Percentiles rank a stretch among this genome's conserved stretches.
Evolutionary conservation across 2,329 filamentous ascomycete genomes (phyloP).

Genomic region (Paraphoma chrysanthemicola): DNA sequence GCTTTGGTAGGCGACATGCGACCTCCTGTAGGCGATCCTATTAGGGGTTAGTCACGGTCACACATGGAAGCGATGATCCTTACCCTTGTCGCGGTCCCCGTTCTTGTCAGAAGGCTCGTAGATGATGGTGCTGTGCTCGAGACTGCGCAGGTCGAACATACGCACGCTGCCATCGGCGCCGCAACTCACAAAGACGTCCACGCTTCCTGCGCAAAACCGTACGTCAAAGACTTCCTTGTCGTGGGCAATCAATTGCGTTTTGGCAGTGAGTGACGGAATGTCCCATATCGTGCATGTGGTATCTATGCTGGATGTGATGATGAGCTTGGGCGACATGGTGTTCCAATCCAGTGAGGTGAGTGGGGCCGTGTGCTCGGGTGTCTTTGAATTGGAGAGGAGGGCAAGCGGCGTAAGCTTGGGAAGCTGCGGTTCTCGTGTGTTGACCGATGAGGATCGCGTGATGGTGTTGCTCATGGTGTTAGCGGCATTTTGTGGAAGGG

Average conservation of each 20-base stretch:
- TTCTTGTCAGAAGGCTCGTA: slow-evolving; percentile 95
- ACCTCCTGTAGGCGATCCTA: slow-evolving; percentile 55
- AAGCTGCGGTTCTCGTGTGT: slow-evolving; percentile 66
- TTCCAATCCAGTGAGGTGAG: slow-evolving; percentile 99
- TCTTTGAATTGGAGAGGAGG: slow-evolving; percentile 95
- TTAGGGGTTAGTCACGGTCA: slow-evolving; percentile 5
- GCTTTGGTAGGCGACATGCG: slow-evolving; percentile 75
- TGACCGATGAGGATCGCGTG: slow-evolving; percentile 67
- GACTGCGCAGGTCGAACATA: slow-evolving; percentile 96
- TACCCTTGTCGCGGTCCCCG: slow-evolving; percentile 53
- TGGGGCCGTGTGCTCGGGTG: slow-evolving; percentile 95
- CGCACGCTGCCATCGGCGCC: slow-evolving; percentile 96
- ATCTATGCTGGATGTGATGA: slow-evolving; percentile 98
- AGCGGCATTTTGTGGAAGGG: slow-evolving; percentile 67
- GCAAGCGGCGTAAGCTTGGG: slow-evolving; percentile 91
- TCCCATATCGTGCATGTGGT: slow-evolving; percentile 99
- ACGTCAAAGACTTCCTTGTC: slow-evolving; percentile 99
- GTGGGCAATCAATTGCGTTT: slow-evolving; percentile 97
- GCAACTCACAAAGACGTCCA: slow-evolving; percentile 98
- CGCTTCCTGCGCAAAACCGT: slow-evolving; percentile 94
- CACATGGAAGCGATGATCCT: slow-evolving; percentile 6
- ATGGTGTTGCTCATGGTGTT: slow-evolving; percentile 73
- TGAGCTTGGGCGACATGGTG: slow-evolving; percentile 92
- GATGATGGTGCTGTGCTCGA: slow-evolving; percentile 98
- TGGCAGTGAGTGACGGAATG: slow-evolving; percentile 95